Percentiles rank a stretch among this genome's conserved stretches.
phyloP scores from a whole-genome alignment of 2,329 filamentous ascomycete genomes.

The Massarina eburnea region DNA sequence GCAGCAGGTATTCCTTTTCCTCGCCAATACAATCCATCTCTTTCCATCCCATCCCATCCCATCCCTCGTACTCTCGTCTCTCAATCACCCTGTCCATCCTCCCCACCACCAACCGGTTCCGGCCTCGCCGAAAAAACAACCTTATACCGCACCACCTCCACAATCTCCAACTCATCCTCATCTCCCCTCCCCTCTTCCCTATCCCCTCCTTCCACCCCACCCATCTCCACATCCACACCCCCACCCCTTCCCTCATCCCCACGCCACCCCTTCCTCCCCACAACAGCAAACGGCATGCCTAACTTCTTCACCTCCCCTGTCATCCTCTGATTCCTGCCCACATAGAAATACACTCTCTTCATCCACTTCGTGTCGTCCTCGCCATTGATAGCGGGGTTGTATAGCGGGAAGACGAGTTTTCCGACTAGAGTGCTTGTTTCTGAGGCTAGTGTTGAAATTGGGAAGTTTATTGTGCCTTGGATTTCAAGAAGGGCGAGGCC shows the following conservation, averaged over 20 bases:
- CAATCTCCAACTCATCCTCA: conserved; percentile 69
- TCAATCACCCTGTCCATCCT: conserved; percentile 12
- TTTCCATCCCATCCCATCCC: not conserved
- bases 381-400: conserved; percentile 54
- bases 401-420: conserved; percentile 76
- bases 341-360: conserved; percentile 84
- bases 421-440: conserved; percentile 59
- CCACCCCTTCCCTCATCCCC: conserved; percentile 17
- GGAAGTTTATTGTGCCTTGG: conserved; percentile 85
- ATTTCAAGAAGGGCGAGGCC: conserved; percentile 90
- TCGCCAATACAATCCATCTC: not conserved
- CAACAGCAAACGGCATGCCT: conserved; percentile 74
- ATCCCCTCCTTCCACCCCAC: conserved; percentile 23
- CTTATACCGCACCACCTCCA: conserved; percentile 86
- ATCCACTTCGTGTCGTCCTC: conserved; percentile 72
- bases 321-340: conserved; percentile 85
- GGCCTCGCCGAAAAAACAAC: conserved; percentile 81
- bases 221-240: conserved; percentile 28
- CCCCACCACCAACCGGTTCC: conserved; percentile 66
- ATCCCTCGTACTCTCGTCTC: too few relatives aligned
- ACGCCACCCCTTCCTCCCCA: conserved; percentile 51
- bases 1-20: not conserved
- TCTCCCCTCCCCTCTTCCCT: conserved; percentile 5
- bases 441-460: conserved; percentile 44
- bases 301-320: conserved; percentile 90